phyloP scores from a whole-genome alignment of 1,284 basidiomycete genomes.

The Termitomyces sp. region DNA sequence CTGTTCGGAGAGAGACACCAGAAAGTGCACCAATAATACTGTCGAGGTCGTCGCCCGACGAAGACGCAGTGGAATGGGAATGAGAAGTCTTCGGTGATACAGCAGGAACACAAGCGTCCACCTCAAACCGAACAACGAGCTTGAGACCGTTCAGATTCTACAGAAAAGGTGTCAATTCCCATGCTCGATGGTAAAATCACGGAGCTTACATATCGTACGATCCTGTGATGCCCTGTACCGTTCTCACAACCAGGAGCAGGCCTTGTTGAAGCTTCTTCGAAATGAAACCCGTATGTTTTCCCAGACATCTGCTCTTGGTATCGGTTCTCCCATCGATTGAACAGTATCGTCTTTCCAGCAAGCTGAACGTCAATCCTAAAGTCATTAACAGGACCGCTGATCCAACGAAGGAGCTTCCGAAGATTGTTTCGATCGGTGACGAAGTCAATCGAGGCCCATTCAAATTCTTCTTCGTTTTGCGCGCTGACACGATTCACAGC shows the following conservation, averaged over 20 bases:
- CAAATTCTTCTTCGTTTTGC: conserved; percentile 31
- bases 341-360: conserved; percentile 46
- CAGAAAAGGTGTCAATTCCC: background rate
- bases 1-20: conserved; percentile 13
- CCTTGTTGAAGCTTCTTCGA: conserved; percentile 42
- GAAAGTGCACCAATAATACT: conserved; percentile 26
- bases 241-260: conserved; percentile 36
- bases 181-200: background rate
- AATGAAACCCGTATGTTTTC: conserved; percentile 42
- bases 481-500: conserved; percentile 40
- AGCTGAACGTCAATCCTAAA: conserved; percentile 57
- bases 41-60: conserved; percentile 26
- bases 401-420: conserved; percentile 52
- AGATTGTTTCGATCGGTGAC: conserved; percentile 55
- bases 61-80: conserved; percentile 11
- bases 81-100: conserved; percentile 15
- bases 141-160: conserved; percentile 37
- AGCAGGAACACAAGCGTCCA: conserved; percentile 35
- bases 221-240: conserved; percentile 45
- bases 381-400: conserved; percentile 32
- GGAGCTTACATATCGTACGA: conserved; percentile 46
- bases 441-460: conserved; percentile 48
- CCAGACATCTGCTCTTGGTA: conserved; percentile 29
- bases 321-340: conserved; percentile 45
- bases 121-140: conserved; percentile 42